Conservation (phyloP, 2,329 filamentous ascomycete genomes). For the Fusarium xylarioides region DNA sequence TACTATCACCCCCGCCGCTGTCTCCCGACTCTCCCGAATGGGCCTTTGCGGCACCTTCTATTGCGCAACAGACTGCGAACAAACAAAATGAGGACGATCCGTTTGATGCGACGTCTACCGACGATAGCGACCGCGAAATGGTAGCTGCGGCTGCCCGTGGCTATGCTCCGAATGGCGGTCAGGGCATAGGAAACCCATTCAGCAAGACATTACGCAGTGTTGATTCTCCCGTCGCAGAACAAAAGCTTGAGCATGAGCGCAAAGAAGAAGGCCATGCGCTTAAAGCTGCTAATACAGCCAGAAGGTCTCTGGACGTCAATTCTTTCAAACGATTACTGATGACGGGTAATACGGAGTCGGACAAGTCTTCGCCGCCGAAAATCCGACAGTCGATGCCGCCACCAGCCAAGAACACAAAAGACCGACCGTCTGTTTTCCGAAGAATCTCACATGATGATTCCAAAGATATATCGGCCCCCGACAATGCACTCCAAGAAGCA, state of each 20-base stretch:
- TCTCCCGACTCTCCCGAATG: constrained; percentile 61
- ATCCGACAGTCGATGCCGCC: constrained; percentile 17
- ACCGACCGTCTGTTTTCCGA: constrained; percentile 29
- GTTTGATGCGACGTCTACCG: constrained; percentile 44
- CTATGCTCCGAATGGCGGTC: constrained; percentile 32
- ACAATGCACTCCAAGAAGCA: constrained; percentile 30
- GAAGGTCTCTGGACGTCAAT: constrained; percentile 74
- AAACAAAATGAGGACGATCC: constrained; percentile 43
- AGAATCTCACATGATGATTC: constrained; percentile 27
- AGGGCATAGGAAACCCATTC: constrained; percentile 56
- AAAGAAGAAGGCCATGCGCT: constrained; percentile 46
- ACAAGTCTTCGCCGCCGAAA: constrained; percentile 7
- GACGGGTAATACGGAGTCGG: constrained; percentile 68
- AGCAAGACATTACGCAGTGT: constrained; percentile 64
- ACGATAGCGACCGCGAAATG: constrained; percentile 43
- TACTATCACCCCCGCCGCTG: constrained; percentile 71
- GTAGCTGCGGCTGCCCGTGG: constrained; percentile 37
- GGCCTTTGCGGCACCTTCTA: constrained; percentile 45
- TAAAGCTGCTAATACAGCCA: constrained; percentile 47
- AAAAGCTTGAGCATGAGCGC: constrained; percentile 45
- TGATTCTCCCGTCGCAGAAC: constrained; percentile 50
- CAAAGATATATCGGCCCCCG: constrained; percentile 8
- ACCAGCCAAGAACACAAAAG: constrained; percentile 3
- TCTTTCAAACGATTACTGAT: constrained; percentile 80
- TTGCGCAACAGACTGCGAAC: constrained; percentile 43